Base-by-base conservation (phyloP, 176 grass and related monocot genomes). In the Avena atlantica region DNA sequence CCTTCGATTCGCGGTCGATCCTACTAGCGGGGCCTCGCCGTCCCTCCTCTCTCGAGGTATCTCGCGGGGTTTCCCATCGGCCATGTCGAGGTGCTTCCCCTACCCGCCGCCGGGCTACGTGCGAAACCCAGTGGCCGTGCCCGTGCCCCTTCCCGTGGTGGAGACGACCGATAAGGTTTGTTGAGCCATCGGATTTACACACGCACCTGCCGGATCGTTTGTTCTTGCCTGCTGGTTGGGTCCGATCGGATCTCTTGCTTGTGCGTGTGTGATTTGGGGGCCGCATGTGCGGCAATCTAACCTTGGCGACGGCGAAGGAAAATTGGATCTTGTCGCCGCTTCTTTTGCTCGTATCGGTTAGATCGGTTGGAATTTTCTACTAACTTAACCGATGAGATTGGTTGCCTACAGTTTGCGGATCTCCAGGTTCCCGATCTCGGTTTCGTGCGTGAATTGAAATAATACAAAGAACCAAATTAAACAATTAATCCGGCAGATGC, bases 71-170 rank as follows among this genome's bases (percentile, higher is more conserved):
- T 74, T 53, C n/a, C 24, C 75, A 16, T 58, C 85, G 61, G 45
- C 82, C 86, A 91, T 91, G 90, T 91, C 90, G 86, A 88, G 90
- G 90, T 91, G 90, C 86, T 82, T 88, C 86, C 90, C 86, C 78
- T 91, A 78, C 86, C 90, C 90, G 70, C 86, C 90, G 70, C 90
- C 70, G 62, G 90, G 86, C 29, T 91, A 91, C 90, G 82, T 91
- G 86, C 86, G 82, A 71, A 91, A 77, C 78, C 82, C 86, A 19
- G 90, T 63, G 86, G 82, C 86, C 82, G 89, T 74, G 81, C 60
- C 89, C 86, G 63, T 66, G 63, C 23, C 72, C 15, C 48, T 76
- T 16, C 49, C 73, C 73, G 82, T 82, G 78, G 71, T 25, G 78
- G 78, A 88, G 82, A 42, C 86, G 70, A 81, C 90, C 90, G 79